Evolutionary conservation across 768 basidiomycete genomes (phyloP).

Genomic region (Tubosaeta brunneosetosa): DNA sequence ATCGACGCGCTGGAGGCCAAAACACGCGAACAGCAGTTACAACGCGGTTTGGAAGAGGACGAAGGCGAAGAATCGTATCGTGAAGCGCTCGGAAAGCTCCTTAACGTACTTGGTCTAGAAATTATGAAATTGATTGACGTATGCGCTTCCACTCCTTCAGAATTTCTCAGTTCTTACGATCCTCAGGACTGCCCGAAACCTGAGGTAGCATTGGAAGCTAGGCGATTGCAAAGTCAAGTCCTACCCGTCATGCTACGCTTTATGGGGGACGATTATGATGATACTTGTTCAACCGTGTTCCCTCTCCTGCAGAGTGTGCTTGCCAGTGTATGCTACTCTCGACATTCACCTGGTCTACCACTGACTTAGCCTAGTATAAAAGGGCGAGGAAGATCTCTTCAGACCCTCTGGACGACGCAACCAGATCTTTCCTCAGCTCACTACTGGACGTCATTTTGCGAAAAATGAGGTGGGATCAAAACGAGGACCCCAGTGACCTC

Average conservation of each 20-base stretch:
- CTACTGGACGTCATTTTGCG: constrained; percentile 73
- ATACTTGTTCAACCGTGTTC: constrained; percentile 82
- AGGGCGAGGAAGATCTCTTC: constrained; percentile 56
- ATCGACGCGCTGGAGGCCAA: constrained; percentile 76
- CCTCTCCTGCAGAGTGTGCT: constrained; percentile 75
- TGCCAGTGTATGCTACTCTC: constrained; percentile 48
- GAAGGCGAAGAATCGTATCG: constrained; percentile 88
- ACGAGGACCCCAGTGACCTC: constrained; percentile 70
- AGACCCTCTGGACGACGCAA: constrained; percentile 57
- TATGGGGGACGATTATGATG: constrained; percentile 86
- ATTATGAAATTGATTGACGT: constrained; percentile 83
- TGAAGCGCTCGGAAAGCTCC: constrained; percentile 78
- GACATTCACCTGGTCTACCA: neutral
- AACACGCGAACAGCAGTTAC: constrained; percentile 61
- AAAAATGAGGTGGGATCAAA: constrained; percentile 90
- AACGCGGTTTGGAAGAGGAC: constrained; percentile 66
- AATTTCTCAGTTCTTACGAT: constrained; percentile 2
- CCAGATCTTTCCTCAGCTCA: constrained; percentile 71
- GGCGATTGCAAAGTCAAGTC: constrained; percentile 55
- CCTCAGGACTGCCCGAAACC: constrained; percentile 56
- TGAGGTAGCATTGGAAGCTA: constrained; percentile 60
- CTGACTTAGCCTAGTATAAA: constrained; percentile 65
- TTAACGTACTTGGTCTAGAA: constrained; percentile 81
- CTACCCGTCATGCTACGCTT: constrained; percentile 84
- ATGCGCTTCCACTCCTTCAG: constrained; percentile 3